phyloP scores from a whole-genome alignment of 352 stramenopile species.

The Pythium oligandrum region DNA sequence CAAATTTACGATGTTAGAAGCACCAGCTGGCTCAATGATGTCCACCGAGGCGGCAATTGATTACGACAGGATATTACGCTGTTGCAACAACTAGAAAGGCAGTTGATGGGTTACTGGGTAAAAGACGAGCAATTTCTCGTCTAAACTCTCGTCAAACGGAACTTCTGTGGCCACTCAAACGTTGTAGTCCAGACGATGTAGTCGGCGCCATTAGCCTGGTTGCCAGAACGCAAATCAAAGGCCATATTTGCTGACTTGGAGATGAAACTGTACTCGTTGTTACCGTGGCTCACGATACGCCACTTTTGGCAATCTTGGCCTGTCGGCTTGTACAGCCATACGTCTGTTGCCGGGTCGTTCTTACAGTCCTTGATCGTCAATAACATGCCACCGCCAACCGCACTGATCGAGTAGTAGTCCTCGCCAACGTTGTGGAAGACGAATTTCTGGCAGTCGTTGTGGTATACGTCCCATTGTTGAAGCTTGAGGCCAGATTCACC shows the following conservation, averaged over 20 bases:
- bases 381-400: neutral
- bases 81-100: too few relatives aligned
- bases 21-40: too few relatives aligned
- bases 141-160: too few relatives aligned
- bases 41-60: too few relatives aligned
- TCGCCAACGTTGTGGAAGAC: neutral
- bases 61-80: too few relatives aligned
- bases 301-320: slow-evolving; percentile 1
- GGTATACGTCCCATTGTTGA: too few relatives aligned
- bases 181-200: neutral
- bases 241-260: slow-evolving; percentile 4
- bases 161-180: too few relatives aligned
- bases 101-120: too few relatives aligned
- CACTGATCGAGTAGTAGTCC: slow-evolving; percentile 1
- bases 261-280: neutral
- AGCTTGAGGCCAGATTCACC: too few relatives aligned
- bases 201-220: neutral
- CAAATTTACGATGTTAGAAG: neutral
- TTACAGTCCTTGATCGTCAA: slow-evolving; percentile 2
- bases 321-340: slow-evolving; percentile 1
- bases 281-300: neutral
- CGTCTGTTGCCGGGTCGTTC: neutral
- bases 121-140: neutral
- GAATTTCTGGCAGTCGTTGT: neutral
- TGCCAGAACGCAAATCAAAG: neutral